A percentile compares a stretch with the other conserved stretches of the same genome.
Evolutionary conservation across 208 protist genomes (phyloP).

Genomic region (Phytomonas francai): DNA sequence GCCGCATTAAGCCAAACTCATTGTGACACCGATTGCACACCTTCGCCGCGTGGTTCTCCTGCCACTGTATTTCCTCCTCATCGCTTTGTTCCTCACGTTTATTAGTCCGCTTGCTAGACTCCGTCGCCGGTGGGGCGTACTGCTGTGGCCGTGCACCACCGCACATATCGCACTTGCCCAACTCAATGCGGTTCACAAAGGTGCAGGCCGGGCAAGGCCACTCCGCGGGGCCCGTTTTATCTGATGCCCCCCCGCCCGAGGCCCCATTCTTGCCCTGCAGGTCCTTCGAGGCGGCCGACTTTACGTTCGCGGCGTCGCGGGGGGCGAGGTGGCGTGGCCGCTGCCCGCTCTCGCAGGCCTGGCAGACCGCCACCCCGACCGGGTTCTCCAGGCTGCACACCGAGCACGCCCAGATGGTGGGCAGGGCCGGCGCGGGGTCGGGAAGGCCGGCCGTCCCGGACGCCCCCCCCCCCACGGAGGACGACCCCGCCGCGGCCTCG

Average conservation of each 20-base stretch:
- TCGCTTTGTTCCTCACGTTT: constrained; percentile 37
- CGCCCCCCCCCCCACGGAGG: not conserved
- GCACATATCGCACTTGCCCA: constrained; percentile 71
- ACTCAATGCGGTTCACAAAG: constrained; percentile 43
- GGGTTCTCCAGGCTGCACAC: constrained; percentile 78
- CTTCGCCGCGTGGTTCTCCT: constrained; percentile 59
- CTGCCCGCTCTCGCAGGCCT: constrained; percentile 68
- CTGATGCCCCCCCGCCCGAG: constrained; percentile 13
- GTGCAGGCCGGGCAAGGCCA: constrained; percentile 72
- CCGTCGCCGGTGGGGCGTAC: constrained; percentile 22
- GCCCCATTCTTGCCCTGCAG: not conserved
- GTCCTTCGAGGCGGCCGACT: not conserved
- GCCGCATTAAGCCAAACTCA: constrained; percentile 55
- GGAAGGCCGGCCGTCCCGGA: constrained; percentile 1
- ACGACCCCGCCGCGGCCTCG: not conserved
- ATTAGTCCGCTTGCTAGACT: constrained; percentile 17
- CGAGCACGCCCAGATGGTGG: constrained; percentile 53
- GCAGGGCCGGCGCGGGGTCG: constrained; percentile 5
- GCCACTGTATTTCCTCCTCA: constrained; percentile 68
- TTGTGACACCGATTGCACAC: constrained; percentile 68
- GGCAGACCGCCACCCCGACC: constrained; percentile 34
- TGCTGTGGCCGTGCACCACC: constrained; percentile 32
- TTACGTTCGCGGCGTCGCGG: constrained; percentile 5
- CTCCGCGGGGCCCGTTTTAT: constrained; percentile 1
- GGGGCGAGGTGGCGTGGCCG: constrained; percentile 42